These are phyloP conservation scores for Vigna trinervia DNA, from an alignment of 306 rosid genomes.

Conservation along the genomic window DNA sequence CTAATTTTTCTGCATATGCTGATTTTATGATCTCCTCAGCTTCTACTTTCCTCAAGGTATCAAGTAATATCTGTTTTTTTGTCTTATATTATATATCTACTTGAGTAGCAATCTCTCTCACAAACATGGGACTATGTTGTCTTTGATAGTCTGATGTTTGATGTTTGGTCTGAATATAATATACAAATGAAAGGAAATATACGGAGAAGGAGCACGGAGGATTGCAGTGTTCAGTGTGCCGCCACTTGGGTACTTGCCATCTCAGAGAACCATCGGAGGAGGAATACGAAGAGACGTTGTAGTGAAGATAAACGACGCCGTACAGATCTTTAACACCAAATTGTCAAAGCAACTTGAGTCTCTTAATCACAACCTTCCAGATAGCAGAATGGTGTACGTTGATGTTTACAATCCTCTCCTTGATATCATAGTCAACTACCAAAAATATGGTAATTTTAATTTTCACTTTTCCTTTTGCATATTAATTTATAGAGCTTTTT, in stretches of 20 bases:
- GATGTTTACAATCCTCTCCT: slow-evolving; percentile 61
- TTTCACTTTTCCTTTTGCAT: neutral
- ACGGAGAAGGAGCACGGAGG: slow-evolving; percentile 59
- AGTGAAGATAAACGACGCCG: slow-evolving; percentile 49
- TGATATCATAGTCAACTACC: slow-evolving; percentile 38
- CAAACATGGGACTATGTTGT: no score
- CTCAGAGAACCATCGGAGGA: slow-evolving; percentile 66
- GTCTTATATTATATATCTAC: no score
- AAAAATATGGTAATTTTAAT: slow-evolving; percentile 52
- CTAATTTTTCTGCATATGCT: slow-evolving; percentile 58
- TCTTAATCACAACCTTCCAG: slow-evolving; percentile 24
- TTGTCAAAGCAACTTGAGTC: slow-evolving; percentile 31
- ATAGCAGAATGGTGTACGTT: slow-evolving; percentile 48
- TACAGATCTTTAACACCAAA: slow-evolving; percentile 53
- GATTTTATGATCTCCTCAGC: slow-evolving; percentile 57
- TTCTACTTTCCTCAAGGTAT: slow-evolving; percentile 29
- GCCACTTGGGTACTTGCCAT: slow-evolving; percentile 72
- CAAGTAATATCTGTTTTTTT: no score
- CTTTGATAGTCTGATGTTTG: no score
- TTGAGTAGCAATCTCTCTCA: no score
- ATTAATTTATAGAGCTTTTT: no score
- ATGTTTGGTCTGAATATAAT: neutral
- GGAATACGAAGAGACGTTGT: slow-evolving; percentile 56
- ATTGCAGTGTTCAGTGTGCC: slow-evolving; percentile 64
- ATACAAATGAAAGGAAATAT: slow-evolving; percentile 45